These are phyloP conservation scores for Aplosporella prunicola DNA, from an alignment of 2,329 filamentous ascomycete species.

Conservation along the genomic window DNA sequence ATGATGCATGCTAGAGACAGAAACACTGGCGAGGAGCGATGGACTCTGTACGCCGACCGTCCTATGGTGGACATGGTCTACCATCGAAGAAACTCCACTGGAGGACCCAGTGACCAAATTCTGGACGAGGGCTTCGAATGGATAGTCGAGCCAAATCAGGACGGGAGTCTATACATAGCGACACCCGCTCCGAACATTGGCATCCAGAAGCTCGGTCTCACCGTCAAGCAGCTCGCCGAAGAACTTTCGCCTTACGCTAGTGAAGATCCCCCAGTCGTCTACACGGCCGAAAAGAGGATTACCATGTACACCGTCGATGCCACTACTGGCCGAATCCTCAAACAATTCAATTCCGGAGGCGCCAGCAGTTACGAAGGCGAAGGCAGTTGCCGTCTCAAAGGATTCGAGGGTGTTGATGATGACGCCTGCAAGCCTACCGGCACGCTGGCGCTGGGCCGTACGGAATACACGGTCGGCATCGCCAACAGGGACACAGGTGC, in stretches of 20 bases:
- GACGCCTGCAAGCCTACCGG: constrained; percentile 68
- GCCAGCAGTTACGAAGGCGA: constrained; percentile 58
- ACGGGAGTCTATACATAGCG: constrained; percentile 83
- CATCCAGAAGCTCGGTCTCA: constrained; percentile 58
- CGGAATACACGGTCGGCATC: constrained; percentile 84
- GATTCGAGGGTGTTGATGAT: constrained; percentile 49
- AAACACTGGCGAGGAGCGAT: constrained; percentile 72
- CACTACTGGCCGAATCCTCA: constrained; percentile 69
- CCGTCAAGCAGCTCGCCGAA: constrained; percentile 82
- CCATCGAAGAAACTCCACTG: constrained; percentile 44
- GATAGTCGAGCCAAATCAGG: constrained; percentile 85
- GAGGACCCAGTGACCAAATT: background rate
- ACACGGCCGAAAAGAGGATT: constrained; percentile 85
- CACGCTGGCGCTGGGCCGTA: constrained; percentile 72
- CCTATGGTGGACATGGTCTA: constrained; percentile 89
- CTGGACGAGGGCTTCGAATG: constrained; percentile 80
- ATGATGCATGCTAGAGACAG: constrained; percentile 86
- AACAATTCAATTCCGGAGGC: constrained; percentile 71
- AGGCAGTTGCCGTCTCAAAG: constrained; percentile 51
- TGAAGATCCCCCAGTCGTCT: constrained; percentile 66
- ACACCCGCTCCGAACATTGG: constrained; percentile 54
- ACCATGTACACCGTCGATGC: constrained; percentile 85
- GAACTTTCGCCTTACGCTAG: constrained; percentile 68
- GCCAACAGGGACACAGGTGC: constrained; percentile 63
- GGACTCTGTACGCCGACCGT: constrained; percentile 74